Evolutionary conservation across 345 rosid species (phyloP), one percentile per base, ranked within the genome.

Genomic region (Rhodomyrtus tomentosa): DNA sequence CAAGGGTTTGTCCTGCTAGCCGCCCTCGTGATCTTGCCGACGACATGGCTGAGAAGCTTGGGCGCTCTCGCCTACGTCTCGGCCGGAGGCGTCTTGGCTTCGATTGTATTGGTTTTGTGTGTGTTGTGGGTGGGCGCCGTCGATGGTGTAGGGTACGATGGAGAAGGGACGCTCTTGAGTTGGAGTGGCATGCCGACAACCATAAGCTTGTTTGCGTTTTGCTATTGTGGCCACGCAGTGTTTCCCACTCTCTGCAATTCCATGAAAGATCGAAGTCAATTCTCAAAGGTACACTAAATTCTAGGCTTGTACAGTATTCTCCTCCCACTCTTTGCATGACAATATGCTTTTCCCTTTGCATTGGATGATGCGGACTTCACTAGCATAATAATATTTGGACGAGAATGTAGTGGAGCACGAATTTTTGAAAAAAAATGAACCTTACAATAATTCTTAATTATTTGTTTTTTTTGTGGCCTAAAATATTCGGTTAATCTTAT

Each of bases 31-130:
- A 87, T 94, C 48, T 40, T 92, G 85, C 97, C 97, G 20, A 92
- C 95, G 29, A 92, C 97, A 53, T 94, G 97, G 97, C 62, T 94
- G 55, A 91, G 88, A 90, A 92, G 92, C 87, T 82, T 94, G 83
- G 93, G 92, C 1, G 59, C 90, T 45, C 81, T 94, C 84, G 94
- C 97, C 49, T 94, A 94, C 86, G 80, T 94, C 58, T 94, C 95
- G 5, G 91, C 87, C 11, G 93, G 95, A 40, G 94, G 95, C 22
- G 94, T 93, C 56, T 51, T 90, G 84, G 97, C 97, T 82, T 92
- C 93, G 24, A 62, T 90, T 10, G 27, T 92, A 68, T 80, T 94
- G 85, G 88, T 88, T 38, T 74, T 48, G 40, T 93, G 97, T 82
- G 93, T 94, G 49, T 81, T 89, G 13, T 93, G 93, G 92, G 92